Evolutionary conservation across 78 protist genomes (phyloP).

Genomic region (Salpingoeca rosetta): DNA sequence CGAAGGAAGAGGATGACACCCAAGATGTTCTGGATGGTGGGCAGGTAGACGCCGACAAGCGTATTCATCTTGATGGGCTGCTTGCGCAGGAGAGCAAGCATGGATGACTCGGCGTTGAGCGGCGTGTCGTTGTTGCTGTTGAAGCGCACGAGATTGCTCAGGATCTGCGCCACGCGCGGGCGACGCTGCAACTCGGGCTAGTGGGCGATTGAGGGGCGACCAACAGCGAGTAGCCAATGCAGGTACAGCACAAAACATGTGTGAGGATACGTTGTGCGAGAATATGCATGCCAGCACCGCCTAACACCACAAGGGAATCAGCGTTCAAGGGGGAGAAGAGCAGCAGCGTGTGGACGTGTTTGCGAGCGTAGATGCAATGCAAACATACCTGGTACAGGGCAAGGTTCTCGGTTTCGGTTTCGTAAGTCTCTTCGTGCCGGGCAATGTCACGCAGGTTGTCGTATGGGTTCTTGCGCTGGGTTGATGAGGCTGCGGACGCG

Average conservation of each 20-base stretch:
- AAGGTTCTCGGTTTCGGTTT: neutral
- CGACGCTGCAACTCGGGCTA: too few species aligned
- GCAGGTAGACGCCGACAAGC: neutral
- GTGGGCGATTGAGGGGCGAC: too few species aligned
- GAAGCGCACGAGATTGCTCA: neutral
- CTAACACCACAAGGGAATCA: too few species aligned
- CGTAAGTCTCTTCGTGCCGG: neutral
- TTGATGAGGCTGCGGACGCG: too few species aligned
- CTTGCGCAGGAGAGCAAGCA: neutral
- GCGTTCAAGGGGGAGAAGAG: too few species aligned
- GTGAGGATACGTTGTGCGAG: too few species aligned
- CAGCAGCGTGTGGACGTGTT: too few species aligned
- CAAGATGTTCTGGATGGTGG: constrained; percentile 17
- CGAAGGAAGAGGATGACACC: constrained; percentile 36
- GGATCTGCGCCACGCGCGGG: neutral
- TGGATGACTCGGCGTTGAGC: neutral
- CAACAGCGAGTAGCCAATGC: too few species aligned
- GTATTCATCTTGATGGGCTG: neutral
- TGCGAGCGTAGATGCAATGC: too few species aligned
- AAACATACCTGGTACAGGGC: neutral
- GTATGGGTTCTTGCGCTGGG: too few species aligned
- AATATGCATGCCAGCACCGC: too few species aligned
- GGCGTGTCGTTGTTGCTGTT: neutral
- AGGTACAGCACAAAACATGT: too few species aligned
- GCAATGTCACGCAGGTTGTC: neutral